Evolutionary conservation across 495 filamentous ascomycete species (phyloP).

Genomic region (Hypoxylon perforatum): DNA sequence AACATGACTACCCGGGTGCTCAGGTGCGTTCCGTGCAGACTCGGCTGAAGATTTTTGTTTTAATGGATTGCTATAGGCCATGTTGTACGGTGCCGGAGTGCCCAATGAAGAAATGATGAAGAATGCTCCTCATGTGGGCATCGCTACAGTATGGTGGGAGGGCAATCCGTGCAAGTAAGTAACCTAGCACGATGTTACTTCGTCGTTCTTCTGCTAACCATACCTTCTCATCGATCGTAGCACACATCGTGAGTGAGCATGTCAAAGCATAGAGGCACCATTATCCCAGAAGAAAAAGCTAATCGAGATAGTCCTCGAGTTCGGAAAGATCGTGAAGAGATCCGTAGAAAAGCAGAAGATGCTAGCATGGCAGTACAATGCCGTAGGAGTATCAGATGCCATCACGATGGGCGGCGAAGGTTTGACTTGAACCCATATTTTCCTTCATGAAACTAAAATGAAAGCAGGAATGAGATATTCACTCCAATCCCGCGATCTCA

Average conservation of each 20-base stretch:
- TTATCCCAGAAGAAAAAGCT: constrained; percentile 11
- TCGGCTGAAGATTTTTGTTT: not conserved
- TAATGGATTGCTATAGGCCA: constrained; percentile 68
- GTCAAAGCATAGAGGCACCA: not conserved
- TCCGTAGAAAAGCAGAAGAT: constrained; percentile 83
- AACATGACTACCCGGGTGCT: constrained; percentile 93
- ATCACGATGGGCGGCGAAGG: constrained; percentile 98
- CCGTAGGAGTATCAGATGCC: constrained; percentile 90
- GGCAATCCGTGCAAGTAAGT: constrained; percentile 82
- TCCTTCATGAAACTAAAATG: constrained; percentile 24
- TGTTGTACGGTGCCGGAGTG: constrained; percentile 95
- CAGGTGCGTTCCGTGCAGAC: constrained; percentile 66
- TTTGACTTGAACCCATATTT: constrained; percentile 47
- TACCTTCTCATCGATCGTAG: constrained; percentile 44
- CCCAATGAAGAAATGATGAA: constrained; percentile 87
- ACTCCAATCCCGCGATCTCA: constrained; percentile 93
- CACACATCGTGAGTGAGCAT: constrained; percentile 56
- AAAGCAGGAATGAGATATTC: constrained; percentile 92
- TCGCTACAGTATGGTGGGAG: constrained; percentile 96
- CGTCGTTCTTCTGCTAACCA: not conserved
- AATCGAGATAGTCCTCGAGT: constrained; percentile 73
- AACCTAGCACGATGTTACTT: constrained; percentile 9
- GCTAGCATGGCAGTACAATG: constrained; percentile 94
- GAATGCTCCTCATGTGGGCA: constrained; percentile 88
- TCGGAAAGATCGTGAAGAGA: constrained; percentile 91